Evolutionary conservation across 371 early-diverging fungal species (phyloP), one percentile per base, ranked within the genome.

Genomic region (Mucor velutinosus): DNA sequence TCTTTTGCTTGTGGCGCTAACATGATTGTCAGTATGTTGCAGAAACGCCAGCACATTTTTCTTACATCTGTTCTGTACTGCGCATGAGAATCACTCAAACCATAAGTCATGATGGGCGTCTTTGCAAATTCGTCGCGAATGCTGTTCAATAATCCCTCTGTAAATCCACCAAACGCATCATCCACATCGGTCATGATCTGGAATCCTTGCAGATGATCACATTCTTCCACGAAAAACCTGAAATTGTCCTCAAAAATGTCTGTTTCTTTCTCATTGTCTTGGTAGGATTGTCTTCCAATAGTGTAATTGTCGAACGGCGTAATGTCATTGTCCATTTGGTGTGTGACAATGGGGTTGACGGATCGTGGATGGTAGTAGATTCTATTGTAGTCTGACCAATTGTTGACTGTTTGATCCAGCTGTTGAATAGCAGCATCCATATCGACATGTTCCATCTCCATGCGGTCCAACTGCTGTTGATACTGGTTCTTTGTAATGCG

Each of bases 181-280:
- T 81, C 75, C 0, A 90, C 83, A 67, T 92, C 90, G 0, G 91
- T 85, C 39, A 95, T 29, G 0, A 94, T 71, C 77, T 95, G 93
- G 65, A 96, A 93, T 0, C 95, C 95, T 81, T 93, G 96, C 35
- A 94, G 73, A 17, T 81, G 79, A 71, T 97, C 97, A 68, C 94
- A 92, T 66, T 92, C 95, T 74, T 97, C 97, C 1, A 88, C 86
- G 74, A 94, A 92, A 47, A 80, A 79, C 6, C 97, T 85, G 35
- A 96, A 79, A 25, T 86, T 85, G 21, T 92, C 91, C 21, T 97
- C 97, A 32, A 93, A 87, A 5, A 89, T 69, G 4, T 89, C 87
- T 1, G 69, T 69, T 41, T 86, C 89, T 71, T 83, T 86, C 45
- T 93, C 89, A 7, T 81, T 82, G 2, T 90, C 91, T 0, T 61